Evolutionary conservation across 306 rosid genomes (phyloP).

Genomic region (Morella rubra): DNA sequence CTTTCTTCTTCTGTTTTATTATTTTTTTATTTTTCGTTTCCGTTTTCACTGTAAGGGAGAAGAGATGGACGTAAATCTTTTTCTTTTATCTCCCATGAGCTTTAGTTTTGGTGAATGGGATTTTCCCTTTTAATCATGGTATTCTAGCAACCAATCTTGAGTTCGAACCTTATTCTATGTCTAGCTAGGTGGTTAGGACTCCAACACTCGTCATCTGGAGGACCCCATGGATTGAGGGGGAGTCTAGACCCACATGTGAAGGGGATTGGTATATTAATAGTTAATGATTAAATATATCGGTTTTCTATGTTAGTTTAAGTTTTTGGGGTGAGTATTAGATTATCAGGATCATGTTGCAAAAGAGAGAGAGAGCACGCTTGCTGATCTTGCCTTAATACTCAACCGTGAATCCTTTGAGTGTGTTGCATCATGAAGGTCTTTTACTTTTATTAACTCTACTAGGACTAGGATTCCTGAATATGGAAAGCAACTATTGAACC

Average conservation of each 20-base stretch:
- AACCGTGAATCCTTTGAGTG: neutral
- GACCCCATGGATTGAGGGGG: neutral
- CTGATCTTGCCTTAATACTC: neutral
- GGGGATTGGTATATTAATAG: neutral
- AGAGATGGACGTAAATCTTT: neutral
- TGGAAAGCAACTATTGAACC: neutral
- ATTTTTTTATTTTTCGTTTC: neutral
- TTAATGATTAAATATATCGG: neutral
- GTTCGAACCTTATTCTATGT: too few relatives aligned
- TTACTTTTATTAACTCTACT: neutral
- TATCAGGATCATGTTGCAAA: neutral
- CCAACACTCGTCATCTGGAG: neutral
- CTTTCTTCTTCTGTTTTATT: neutral
- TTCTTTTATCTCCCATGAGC: neutral
- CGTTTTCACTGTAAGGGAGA: neutral
- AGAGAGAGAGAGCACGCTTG: neutral
- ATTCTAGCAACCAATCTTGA: too few relatives aligned
- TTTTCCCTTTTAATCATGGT: neutral
- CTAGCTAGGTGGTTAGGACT: neutral
- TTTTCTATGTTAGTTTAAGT: neutral
- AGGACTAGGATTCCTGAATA: neutral
- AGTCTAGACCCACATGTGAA: neutral
- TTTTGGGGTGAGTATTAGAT: neutral
- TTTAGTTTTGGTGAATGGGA: neutral
- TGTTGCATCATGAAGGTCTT: neutral